Evolutionary conservation across 2,329 filamentous ascomycete species (phyloP), one percentile per base, ranked within the genome.

Genomic region (Ceratocystis alfenasii): DNA sequence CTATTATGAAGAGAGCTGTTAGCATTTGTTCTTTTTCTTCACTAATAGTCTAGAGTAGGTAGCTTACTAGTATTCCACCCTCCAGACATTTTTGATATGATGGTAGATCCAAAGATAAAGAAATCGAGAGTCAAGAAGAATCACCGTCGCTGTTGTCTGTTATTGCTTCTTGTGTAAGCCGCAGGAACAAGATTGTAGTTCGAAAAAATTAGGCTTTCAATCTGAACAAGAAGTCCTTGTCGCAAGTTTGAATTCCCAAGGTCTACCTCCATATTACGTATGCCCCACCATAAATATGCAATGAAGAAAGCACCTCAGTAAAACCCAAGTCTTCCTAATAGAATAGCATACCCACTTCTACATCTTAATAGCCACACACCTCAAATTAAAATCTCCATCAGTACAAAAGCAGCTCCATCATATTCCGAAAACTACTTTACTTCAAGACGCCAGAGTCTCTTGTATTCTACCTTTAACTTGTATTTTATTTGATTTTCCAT

Each of bases 51-150:
- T 59, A 22, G 41, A 5, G 22, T 15, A 10, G 5, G 17, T 36
- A 28, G 36, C 81, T 74, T 74, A 86, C 84, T 96, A 48, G 93
- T 97, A 76, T 95, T 96, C 93, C 93, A 97, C 69, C 93, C 92
- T 71, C 86, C 88, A 48, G 65, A 67, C 65, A 67, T 67, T 50
- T 46, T 48, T 46, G 36, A 22, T 59, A 4, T 50, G 41, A n/a
- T 33, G 22, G n/a, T 61, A 64, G 5, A 25, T 22, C 5, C 10
- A 25, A 15, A 7, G 22, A 53, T 53, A 10, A 12, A 53, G 48
- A 53, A 20, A 25, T 15, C 6, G 22, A 53, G 25, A 20, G 22
- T 28, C 20, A 28, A 53, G 8, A 5, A 22, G 48, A 41, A 36
- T 53, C 57, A 28, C 30, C 22, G 6, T 28, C 20, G 10, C 36